Conservation (phyloP, 2,329 filamentous ascomycete species). For the Sclerotinia sclerotiorum region DNA sequence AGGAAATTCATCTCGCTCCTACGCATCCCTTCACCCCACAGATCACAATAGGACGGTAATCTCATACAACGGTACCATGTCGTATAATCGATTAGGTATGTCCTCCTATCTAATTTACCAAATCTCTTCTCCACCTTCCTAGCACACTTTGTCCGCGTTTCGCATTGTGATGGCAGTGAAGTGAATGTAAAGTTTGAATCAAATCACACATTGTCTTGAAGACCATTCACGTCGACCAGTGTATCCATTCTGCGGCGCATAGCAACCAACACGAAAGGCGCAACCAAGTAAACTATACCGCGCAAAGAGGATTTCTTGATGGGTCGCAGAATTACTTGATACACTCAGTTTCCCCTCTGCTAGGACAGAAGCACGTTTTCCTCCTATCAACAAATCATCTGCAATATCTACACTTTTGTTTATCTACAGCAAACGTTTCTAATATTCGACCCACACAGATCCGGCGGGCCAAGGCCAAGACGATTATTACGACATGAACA, state of each 20-base stretch:
- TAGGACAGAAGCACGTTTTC: conserved; percentile 31
- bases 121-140: conserved; percentile 5
- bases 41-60: conserved; percentile 13
- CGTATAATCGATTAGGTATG: conserved; percentile 74
- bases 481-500: conserved; percentile 64
- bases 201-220: conserved; percentile 5
- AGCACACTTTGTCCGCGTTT: conserved; percentile 17
- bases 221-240: conserved; percentile 10
- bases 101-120: conserved; percentile 35
- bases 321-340: neutral
- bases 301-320: conserved; percentile 10
- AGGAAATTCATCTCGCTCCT: conserved; percentile 12
- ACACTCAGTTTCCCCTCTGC: conserved; percentile 26
- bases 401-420: conserved; percentile 27
- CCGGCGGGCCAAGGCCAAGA: conserved; percentile 48
- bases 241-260: conserved; percentile 3
- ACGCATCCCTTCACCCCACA: conserved; percentile 12
- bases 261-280: neutral
- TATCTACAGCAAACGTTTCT: conserved; percentile 28
- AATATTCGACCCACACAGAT: conserved; percentile 32
- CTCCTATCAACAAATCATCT: conserved; percentile 16
- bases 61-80: conserved; percentile 48
- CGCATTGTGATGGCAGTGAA: conserved; percentile 14
- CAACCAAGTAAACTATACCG: neutral
- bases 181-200: conserved; percentile 9